phyloP scores from a whole-genome alignment of 2,329 filamentous ascomycete genomes.

The Aspergillus quadrilineatus region DNA sequence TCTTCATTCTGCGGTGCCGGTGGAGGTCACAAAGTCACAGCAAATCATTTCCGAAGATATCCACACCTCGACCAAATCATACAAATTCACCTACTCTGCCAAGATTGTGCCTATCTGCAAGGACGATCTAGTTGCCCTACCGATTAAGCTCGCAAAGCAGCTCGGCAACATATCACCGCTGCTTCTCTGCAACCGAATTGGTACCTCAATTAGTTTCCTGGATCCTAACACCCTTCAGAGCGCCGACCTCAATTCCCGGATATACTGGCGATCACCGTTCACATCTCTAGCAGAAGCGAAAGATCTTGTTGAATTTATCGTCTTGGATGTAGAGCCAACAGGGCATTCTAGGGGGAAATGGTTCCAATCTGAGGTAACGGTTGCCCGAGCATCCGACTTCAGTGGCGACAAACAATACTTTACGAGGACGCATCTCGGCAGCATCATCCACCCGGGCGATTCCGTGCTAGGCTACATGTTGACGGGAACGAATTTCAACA shows the following conservation, averaged over 20 bases:
- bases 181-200: conserved; percentile 80
- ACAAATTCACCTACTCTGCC: conserved; percentile 90
- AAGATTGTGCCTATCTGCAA: conserved; percentile 95
- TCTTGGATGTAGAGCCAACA: conserved; percentile 88
- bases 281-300: conserved; percentile 76
- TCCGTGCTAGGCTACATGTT: conserved; percentile 93
- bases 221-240: conserved; percentile 91
- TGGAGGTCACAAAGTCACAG: conserved; percentile 78
- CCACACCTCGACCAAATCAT: conserved; percentile 85
- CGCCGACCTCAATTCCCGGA: conserved; percentile 74
- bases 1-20: conserved; percentile 75
- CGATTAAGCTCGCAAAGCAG: conserved; percentile 82
- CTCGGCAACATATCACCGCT: conserved; percentile 87
- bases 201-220: conserved; percentile 83
- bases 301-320: conserved; percentile 85
- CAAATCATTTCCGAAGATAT: conserved; percentile 91
- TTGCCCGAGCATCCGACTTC: conserved; percentile 82
- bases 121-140: conserved; percentile 92
- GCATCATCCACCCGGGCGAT: conserved; percentile 82
- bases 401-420: conserved; percentile 86
- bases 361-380: conserved; percentile 80
- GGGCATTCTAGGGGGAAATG: conserved; percentile 76
- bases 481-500: conserved; percentile 89
- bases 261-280: conserved; percentile 93
- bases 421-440: conserved; percentile 84